Evolutionary conservation across 1,284 basidiomycete genomes (phyloP).

Genomic region (Malassezia cuniculi): DNA sequence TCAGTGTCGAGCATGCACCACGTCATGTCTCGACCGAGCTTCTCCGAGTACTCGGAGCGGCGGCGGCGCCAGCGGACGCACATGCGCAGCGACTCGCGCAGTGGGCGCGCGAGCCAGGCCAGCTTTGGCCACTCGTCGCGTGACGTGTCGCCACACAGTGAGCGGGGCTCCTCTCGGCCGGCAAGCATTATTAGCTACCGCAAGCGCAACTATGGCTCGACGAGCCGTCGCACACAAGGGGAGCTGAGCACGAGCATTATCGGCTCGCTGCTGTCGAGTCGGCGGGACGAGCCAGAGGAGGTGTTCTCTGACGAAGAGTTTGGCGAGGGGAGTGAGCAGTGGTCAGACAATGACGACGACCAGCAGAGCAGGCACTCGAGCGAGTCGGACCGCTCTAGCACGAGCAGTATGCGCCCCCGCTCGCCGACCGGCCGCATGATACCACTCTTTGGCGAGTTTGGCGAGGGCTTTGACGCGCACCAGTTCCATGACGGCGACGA

Average conservation of each 20-base stretch:
- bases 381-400: conserved; percentile 8
- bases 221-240: conserved; percentile 1
- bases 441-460: conserved; percentile 35
- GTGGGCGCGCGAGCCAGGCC: conserved; percentile 19
- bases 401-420: conserved; percentile 3
- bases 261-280: conserved; percentile 33
- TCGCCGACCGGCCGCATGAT: conserved; percentile 9
- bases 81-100: conserved; percentile 28
- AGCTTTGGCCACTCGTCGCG: conserved; percentile 18
- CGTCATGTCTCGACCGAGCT: conserved; percentile 22
- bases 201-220: conserved; percentile 17
- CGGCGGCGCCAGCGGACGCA: conserved; percentile 26
- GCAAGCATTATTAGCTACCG: conserved; percentile 17
- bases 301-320: conserved; percentile 20
- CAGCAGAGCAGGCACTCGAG: neutral
- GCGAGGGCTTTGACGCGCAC: conserved; percentile 27
- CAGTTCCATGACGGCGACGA: conserved; percentile 29
- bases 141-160: conserved; percentile 19
- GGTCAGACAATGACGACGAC: conserved; percentile 20
- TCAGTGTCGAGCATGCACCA: conserved; percentile 31
- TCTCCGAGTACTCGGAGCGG: conserved; percentile 10
- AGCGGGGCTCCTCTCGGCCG: conserved; percentile 9
- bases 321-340: conserved; percentile 7
- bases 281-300: conserved; percentile 24
- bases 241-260: conserved; percentile 27